Evolutionary conservation across 371 early-diverging fungal genomes (phyloP), one percentile per base, ranked within the genome.

Genomic region (Mucor lusitanicus): DNA sequence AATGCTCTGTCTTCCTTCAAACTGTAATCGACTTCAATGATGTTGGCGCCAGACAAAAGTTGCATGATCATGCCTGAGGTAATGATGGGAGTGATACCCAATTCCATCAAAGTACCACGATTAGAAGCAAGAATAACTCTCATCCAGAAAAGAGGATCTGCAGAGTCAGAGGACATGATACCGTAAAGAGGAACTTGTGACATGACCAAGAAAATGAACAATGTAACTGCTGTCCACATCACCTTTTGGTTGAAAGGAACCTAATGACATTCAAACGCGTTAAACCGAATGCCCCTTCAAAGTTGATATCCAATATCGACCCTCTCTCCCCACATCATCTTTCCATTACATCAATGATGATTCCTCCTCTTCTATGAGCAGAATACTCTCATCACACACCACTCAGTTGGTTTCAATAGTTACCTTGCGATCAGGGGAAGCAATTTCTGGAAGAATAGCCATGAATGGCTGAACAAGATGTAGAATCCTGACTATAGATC

Each of bases 21-120:
- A 55, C 92, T 91, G 81, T 97, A 96, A 78, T 99, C 99, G 30
- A 99, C 99, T 76, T 97, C 97, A 73, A 99, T 95, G 68, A 99
- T 86, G 74, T 96, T 95, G 68, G 98, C 95, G 63, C 97, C 97
- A 12, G 99, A 97, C 50, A 99, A 82, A 64, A 99, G 84, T 86
- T 99, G 99, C 97, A 99, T 98, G 70, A 99, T 98, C 98, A 99
- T 99, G 42, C 99, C 98, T 15, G 99, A 97, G 19, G 99, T 99
- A 60, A 99, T 93, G 77, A 99, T 97, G 28, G 99, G 99, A n/a
- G 99, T 96, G 71, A 99, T 99, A 82, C 99, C 99, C 76, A 99
- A 87, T 87, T 99, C 99, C 99, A 99, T 99, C 35, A 99, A 88
- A 30, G 99, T 99, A 78, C 99, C 99, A 80, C 99, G 91, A 87